Evolutionary conservation across 768 basidiomycete species (phyloP).

Genomic region (Pilatotrama ljubarskyi): DNA sequence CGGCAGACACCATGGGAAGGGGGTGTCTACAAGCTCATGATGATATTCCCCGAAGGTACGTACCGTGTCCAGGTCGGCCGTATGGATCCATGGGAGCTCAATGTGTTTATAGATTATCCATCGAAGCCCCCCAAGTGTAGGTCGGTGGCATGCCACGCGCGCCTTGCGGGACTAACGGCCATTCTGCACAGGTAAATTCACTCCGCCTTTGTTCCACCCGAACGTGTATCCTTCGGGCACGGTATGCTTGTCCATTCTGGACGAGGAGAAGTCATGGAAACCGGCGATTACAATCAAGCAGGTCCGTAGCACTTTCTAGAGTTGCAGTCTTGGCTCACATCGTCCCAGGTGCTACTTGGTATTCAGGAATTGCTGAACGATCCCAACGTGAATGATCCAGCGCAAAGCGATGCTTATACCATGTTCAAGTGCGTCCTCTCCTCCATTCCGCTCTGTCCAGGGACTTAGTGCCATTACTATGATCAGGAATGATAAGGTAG

Average conservation of each 20-base stretch:
- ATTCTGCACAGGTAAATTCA: constrained; percentile 80
- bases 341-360: constrained; percentile 81
- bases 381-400: constrained; percentile 96
- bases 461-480: no score
- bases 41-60: constrained; percentile 96
- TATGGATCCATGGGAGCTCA: constrained; percentile 24
- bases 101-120: constrained; percentile 70
- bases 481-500: constrained; percentile 91
- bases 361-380: constrained; percentile 95
- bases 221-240: constrained; percentile 99
- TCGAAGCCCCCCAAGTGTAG: constrained; percentile 92
- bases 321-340: background rate
- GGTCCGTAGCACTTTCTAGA: constrained; percentile 41
- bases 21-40: constrained; percentile 89
- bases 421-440: constrained; percentile 85
- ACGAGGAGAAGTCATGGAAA: constrained; percentile 99
- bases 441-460: background rate
- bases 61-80: constrained; percentile 7
- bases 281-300: constrained; percentile 99
- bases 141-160: constrained; percentile 24
- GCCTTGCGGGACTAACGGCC: constrained; percentile 1
- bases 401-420: constrained; percentile 97
- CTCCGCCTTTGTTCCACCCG: constrained; percentile 93
- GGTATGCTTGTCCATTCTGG: constrained; percentile 94
- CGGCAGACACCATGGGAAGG: constrained; percentile 93